These are phyloP conservation scores for Paxillus involutus DNA, from an alignment of 768 basidiomycete species.

Conservation along the genomic window DNA sequence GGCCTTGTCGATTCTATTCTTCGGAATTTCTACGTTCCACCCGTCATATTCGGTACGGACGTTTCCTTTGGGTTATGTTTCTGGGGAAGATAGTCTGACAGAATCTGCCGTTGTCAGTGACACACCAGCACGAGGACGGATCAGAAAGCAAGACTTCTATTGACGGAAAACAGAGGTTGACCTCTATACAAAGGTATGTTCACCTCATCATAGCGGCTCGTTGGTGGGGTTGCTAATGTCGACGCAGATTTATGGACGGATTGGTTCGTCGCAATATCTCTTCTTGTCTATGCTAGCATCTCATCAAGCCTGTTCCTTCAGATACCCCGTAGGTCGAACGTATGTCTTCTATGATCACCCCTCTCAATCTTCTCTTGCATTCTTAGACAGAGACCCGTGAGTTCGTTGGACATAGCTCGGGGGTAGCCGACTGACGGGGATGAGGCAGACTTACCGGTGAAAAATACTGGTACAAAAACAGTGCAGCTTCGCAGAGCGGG, in stretches of 20 bases:
- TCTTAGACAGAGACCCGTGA: conserved; percentile 46
- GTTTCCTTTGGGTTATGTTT: neutral
- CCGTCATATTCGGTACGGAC: conserved; percentile 68
- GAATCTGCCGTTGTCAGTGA: conserved; percentile 38
- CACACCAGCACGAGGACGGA: conserved; percentile 55
- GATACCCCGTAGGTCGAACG: conserved; percentile 53
- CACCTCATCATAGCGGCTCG: neutral
- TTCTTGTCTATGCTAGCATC: neutral
- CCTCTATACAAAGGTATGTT: conserved; percentile 66
- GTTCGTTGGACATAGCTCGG: conserved; percentile 10
- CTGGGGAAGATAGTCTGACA: neutral
- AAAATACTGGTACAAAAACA: conserved; percentile 52
- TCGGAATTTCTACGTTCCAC: conserved; percentile 79
- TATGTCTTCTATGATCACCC: neutral
- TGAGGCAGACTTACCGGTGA: conserved; percentile 27
- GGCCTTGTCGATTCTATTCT: conserved; percentile 77
- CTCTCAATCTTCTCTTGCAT: neutral
- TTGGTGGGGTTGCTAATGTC: neutral
- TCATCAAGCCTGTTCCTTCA: conserved; percentile 21
- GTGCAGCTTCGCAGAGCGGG: neutral
- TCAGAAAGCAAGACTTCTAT: conserved; percentile 67
- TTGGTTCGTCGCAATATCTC: conserved; percentile 42
- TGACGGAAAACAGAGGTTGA: conserved; percentile 81
- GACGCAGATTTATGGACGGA: conserved; percentile 64
- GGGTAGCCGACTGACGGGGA: neutral